Evolutionary conservation across 1,139 yeast species (phyloP).

Genomic region (Suhomyces maxii): DNA sequence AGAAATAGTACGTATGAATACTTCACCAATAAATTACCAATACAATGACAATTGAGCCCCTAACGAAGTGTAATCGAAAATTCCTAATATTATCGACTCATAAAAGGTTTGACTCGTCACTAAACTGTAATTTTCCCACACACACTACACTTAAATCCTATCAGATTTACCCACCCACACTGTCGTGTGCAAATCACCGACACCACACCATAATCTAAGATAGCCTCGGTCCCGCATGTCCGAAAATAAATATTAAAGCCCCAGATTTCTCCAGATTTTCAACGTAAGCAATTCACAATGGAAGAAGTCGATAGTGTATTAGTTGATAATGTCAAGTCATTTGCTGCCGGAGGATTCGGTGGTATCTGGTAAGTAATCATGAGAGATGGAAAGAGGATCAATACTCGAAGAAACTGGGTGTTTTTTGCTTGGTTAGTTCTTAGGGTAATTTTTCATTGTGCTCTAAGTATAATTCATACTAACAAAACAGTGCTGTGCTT

Average conservation of each 20-base stretch:
- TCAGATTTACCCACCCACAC: background rate
- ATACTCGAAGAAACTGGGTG: background rate
- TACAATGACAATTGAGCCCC: too few relatives aligned
- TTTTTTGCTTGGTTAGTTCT: background rate
- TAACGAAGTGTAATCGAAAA: too few relatives aligned
- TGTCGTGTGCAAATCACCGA: background rate
- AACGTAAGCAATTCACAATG: constrained; percentile 19
- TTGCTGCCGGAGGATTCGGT: constrained; percentile 82
- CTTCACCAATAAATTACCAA: too few relatives aligned
- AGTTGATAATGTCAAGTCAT: constrained; percentile 65
- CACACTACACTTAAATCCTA: background rate
- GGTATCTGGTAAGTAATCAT: constrained; percentile 40
- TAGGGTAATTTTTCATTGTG: background rate
- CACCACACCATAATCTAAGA: constrained; percentile 4
- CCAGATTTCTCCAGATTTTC: constrained; percentile 10
- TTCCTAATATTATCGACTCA: too few relatives aligned
- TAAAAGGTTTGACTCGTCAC: too few relatives aligned
- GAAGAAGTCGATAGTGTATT: constrained; percentile 52
- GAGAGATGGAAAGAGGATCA: background rate
- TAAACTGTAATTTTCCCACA: too few relatives aligned
- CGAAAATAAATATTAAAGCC: constrained; percentile 8
- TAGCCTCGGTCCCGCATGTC: constrained; percentile 8
- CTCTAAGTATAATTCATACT: background rate
- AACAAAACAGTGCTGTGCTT: constrained; percentile 62
- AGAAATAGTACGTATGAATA: too few relatives aligned